Evolutionary conservation across 2,329 filamentous ascomycete species (phyloP), one percentile per base, ranked within the genome.

Genomic region (Blastomyces gilchristii): DNA sequence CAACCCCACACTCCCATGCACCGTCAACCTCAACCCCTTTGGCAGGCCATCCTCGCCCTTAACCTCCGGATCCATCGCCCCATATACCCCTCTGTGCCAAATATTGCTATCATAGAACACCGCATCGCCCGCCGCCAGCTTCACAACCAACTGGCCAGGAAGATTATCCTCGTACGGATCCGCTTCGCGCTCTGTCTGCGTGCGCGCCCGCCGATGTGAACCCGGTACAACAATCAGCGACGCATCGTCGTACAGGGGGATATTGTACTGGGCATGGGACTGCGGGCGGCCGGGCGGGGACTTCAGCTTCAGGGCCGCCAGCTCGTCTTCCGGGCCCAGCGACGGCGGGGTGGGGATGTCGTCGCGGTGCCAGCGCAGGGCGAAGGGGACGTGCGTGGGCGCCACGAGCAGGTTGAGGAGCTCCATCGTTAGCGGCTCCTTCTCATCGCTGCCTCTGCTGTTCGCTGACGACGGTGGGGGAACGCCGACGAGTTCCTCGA

Each of bases 61-160:
- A 43, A 39, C 54, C 50, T 11, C 45, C 50, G 49, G 31, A 39
- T 41, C 53, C n/a, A 59, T 59, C 9, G 67, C 74, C 64, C 70
- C 70, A 64, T 80, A 80, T 34, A 76, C 72, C 2, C 77, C 77
- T 5, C 78, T 73, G 62, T 79, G 78, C 62, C 95, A 73, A 67
- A 96, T 95, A 73, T 96, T 95, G 71, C 92, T 95, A 74, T 96
- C 86, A 72, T 96, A 96, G 70, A 96, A 96, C 52, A 89, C 89
- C 18, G 88, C 85, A 75, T 96, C 91, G 0, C 91, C 91, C 0
- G 90, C 82, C 66, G 83, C 77, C 65, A 95, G 78, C 71, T 79
- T 71, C 18, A 95, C 90, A 3, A 83, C 76, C 16, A 87, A 71
- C 78, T 91, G 86, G 0, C 78, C 84, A 0, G 86, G 85, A 67